These are phyloP conservation scores for Pelargonium nanum DNA, from an alignment of 345 rosid genomes.

Conservation along the genomic window DNA sequence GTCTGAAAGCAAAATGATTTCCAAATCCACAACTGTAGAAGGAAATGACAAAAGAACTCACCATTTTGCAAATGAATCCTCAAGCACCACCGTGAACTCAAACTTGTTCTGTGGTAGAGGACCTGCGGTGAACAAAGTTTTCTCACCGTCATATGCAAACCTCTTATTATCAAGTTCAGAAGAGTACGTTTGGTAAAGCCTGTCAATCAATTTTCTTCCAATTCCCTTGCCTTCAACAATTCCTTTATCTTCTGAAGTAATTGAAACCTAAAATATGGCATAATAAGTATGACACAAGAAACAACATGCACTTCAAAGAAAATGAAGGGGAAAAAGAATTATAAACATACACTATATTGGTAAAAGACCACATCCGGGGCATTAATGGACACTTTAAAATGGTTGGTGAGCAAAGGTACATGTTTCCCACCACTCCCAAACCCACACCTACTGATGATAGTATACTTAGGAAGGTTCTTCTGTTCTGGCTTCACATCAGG, in stretches of 20 bases:
- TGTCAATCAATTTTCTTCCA: conserved; percentile 61
- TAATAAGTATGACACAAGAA: conserved; percentile 8
- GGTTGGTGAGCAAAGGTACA: conserved; percentile 52
- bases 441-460: conserved; percentile 38
- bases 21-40: conserved; percentile 3
- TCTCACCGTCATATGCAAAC: conserved; percentile 82
- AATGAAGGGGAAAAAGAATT: neutral
- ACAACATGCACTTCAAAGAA: neutral
- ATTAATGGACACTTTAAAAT: conserved; percentile 50
- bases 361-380: conserved; percentile 52
- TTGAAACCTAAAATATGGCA: conserved; percentile 43
- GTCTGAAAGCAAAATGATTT: conserved; percentile 3
- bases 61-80: conserved; percentile 53
- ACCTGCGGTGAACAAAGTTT: conserved; percentile 60
- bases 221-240: conserved; percentile 51
- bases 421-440: conserved; percentile 40
- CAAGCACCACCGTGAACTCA: conserved; percentile 54
- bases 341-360: conserved; percentile 68
- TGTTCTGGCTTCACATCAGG: conserved; percentile 20
- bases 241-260: conserved; percentile 42
- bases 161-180: conserved; percentile 49
- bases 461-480: conserved; percentile 27
- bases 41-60: conserved; percentile 11
- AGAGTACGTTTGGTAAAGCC: conserved; percentile 53
- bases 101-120: conserved; percentile 55